A percentile compares a stretch with the other conserved stretches of the same genome.
Evolutionary conservation across 2,329 filamentous ascomycete genomes (phyloP).

Genomic region (Anthostomella pinea): DNA sequence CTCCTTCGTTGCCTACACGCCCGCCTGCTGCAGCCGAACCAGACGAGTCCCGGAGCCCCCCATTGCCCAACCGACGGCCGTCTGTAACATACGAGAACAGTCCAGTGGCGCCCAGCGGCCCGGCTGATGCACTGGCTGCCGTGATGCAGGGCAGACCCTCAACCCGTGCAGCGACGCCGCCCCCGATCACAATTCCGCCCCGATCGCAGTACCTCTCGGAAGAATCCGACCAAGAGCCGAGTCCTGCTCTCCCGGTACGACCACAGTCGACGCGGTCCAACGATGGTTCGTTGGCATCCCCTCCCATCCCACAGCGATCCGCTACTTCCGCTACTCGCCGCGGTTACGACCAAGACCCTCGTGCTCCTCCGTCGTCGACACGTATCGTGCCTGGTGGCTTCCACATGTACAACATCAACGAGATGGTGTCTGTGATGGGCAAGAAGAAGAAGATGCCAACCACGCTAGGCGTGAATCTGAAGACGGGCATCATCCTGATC

Average conservation of each 20-base stretch:
- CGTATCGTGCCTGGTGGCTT: conserved; percentile 73
- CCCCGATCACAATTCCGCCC: conserved; percentile 47
- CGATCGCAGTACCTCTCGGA: conserved; percentile 61
- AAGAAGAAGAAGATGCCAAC: conserved; percentile 98
- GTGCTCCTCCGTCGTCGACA: conserved; percentile 31
- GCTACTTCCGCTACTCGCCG: conserved; percentile 35
- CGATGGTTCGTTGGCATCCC: conserved; percentile 21
- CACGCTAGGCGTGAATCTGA: conserved; percentile 89
- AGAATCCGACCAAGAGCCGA: conserved; percentile 64
- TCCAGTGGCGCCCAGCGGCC: conserved; percentile 38
- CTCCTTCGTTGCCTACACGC: conserved; percentile 45
- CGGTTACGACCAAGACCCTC: conserved; percentile 7
- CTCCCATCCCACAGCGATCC: conserved; percentile 33
- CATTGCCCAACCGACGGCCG: conserved; percentile 36
- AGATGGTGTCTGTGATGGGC: conserved; percentile 95
- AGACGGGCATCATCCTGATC: conserved; percentile 85
- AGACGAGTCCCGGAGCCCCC: conserved; percentile 37
- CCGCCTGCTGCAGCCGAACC: conserved; percentile 35
- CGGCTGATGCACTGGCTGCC: conserved; percentile 54
- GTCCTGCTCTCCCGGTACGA: conserved; percentile 39
- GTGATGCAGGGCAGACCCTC: conserved; percentile 50
- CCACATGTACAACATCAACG: conserved; percentile 94
- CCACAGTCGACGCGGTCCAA: conserved; percentile 26
- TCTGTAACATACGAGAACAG: conserved; percentile 26
- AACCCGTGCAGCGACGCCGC: conserved; percentile 45